A percentile compares a stretch with the other conserved stretches of the same genome.
phyloP scores from a whole-genome alignment of 2,329 filamentous ascomycete species.

The Talaromyces amestolkiae region DNA sequence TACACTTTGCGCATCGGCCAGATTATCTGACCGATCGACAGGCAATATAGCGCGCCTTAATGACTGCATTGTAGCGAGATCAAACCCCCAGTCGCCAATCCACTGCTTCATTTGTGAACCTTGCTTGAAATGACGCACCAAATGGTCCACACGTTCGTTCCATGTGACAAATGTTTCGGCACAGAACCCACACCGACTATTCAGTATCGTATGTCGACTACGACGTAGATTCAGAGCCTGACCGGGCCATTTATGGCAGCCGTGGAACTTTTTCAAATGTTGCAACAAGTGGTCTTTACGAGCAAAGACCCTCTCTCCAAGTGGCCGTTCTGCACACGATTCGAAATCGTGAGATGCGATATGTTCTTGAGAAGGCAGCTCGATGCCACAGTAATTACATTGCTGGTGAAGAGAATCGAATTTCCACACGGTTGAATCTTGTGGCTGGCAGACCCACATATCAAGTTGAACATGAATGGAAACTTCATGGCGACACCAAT shows the following conservation, averaged over 20 bases:
- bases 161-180: conserved; percentile 48
- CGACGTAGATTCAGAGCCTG: conserved; percentile 49
- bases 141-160: conserved; percentile 53
- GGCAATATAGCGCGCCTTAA: not conserved
- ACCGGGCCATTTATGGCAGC: conserved; percentile 43
- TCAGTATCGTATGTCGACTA: conserved; percentile 45
- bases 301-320: conserved; percentile 54
- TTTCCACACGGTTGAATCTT: conserved; percentile 10
- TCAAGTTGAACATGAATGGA: conserved; percentile 50
- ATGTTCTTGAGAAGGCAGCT: conserved; percentile 47
- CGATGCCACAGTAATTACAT: conserved; percentile 52
- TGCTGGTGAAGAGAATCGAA: conserved; percentile 20
- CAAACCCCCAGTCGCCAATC: conserved; percentile 55
- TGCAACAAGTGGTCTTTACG: conserved; percentile 59
- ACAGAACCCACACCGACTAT: conserved; percentile 56
- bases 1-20: not conserved
- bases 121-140: conserved; percentile 55
- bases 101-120: conserved; percentile 54
- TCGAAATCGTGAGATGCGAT: conserved; percentile 52
- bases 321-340: conserved; percentile 52
- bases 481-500: conserved; percentile 53
- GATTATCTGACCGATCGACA: not conserved
- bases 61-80: conserved; percentile 30
- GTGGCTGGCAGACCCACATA: conserved; percentile 37
- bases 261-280: conserved; percentile 55